Evolutionary conservation across 2,329 filamentous ascomycete species (phyloP).

Genomic region (Alternaria viburni): DNA sequence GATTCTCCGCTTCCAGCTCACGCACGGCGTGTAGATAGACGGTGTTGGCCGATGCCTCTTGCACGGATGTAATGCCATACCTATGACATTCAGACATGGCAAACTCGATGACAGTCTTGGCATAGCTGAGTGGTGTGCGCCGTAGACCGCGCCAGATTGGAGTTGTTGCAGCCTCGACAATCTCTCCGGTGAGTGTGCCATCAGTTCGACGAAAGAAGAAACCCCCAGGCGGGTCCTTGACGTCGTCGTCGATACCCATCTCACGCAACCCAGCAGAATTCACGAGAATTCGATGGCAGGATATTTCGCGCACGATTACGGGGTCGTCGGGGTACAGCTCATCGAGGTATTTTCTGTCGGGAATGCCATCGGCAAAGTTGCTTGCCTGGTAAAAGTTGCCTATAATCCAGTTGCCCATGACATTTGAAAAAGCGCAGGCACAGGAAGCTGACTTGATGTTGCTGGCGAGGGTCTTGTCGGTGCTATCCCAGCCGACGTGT

Average conservation of each 20-base stretch:
- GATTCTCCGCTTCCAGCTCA: slow-evolving; percentile 33
- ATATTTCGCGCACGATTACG: slow-evolving; percentile 32
- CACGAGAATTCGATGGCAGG: background rate
- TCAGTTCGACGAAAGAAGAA: slow-evolving; percentile 29
- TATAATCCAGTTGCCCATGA: slow-evolving; percentile 8
- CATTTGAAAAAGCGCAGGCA: background rate
- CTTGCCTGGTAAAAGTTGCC: slow-evolving; percentile 17
- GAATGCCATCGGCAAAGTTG: slow-evolving; percentile 27
- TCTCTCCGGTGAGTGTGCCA: slow-evolving; percentile 39
- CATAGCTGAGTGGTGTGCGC: slow-evolving; percentile 23
- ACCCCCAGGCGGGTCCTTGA: slow-evolving; percentile 27
- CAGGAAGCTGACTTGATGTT: background rate
- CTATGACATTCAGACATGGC: slow-evolving; percentile 27
- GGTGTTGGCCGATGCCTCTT: slow-evolving; percentile 42
- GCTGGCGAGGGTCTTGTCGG: background rate
- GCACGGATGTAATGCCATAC: slow-evolving; percentile 40
- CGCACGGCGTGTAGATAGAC: slow-evolving; percentile 30
- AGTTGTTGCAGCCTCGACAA: slow-evolving; percentile 33
- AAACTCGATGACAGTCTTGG: slow-evolving; percentile 29
- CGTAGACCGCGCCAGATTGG: slow-evolving; percentile 28
- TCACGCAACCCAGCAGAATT: background rate
- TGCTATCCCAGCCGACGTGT: background rate
- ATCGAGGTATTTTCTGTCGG: slow-evolving; percentile 32
- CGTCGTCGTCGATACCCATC: background rate
- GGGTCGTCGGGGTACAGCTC: slow-evolving; percentile 37